These are phyloP conservation scores for Chaetomiaceae sp. DNA, from an alignment of 2,329 filamentous ascomycete genomes.

Conservation along the genomic window DNA sequence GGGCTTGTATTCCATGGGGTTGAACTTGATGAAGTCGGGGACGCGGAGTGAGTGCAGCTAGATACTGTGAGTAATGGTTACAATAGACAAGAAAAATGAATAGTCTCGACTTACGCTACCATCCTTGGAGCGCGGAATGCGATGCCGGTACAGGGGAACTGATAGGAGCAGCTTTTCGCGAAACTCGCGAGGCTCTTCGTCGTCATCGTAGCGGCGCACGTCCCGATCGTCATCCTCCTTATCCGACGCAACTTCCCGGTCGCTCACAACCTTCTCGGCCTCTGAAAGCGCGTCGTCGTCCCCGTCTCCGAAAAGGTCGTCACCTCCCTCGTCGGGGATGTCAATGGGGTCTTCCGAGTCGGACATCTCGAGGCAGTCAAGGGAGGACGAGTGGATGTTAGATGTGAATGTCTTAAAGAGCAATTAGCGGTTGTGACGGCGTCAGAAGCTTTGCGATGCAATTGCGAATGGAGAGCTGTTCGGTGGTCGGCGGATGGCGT, in stretches of 20 bases:
- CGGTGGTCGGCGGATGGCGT: background rate
- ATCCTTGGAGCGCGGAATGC: constrained; percentile 65
- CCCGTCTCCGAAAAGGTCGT: constrained; percentile 60
- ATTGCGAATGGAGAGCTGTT: background rate
- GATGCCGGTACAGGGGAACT: constrained; percentile 63
- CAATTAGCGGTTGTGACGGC: background rate
- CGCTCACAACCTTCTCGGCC: constrained; percentile 58
- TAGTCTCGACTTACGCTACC: constrained; percentile 52
- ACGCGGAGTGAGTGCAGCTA: constrained; percentile 68
- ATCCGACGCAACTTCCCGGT: constrained; percentile 56
- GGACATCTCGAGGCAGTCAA: constrained; percentile 40
- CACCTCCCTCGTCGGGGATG: constrained; percentile 50
- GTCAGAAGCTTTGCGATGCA: background rate
- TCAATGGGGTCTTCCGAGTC: constrained; percentile 53
- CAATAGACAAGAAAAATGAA: background rate
- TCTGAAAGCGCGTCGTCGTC: constrained; percentile 53
- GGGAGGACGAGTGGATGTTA: background rate
- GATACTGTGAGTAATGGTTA: constrained; percentile 21
- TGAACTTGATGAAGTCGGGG: constrained; percentile 66
- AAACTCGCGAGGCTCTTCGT: constrained; percentile 39
- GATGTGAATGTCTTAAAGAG: background rate
- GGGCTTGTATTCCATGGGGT: constrained; percentile 62
- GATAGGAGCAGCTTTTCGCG: constrained; percentile 56
- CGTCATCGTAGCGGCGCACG: constrained; percentile 37
- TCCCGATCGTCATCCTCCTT: constrained; percentile 35